Conservation (phyloP, 306 rosid species). For the Begonia masoniana region DNA sequence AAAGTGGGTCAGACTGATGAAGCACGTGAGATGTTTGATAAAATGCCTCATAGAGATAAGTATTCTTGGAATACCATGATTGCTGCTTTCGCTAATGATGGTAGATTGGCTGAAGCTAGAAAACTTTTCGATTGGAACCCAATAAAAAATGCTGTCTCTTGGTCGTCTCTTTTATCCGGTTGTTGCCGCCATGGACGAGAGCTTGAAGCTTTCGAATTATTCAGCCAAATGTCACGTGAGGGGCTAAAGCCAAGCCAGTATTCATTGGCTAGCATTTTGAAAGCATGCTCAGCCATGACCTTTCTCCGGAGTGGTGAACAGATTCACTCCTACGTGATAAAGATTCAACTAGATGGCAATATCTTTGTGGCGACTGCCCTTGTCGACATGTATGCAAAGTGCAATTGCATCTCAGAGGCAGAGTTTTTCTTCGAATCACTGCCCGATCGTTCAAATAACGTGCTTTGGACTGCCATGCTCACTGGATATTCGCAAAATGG, state of each 20-base stretch:
- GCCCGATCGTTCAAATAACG: constrained; percentile 42
- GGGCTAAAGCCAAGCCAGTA: constrained; percentile 55
- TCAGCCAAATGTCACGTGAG: constrained; percentile 50
- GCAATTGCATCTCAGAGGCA: constrained; percentile 50
- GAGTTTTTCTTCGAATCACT: constrained; percentile 43
- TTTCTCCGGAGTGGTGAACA: constrained; percentile 47
- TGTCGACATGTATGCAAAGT: constrained; percentile 85
- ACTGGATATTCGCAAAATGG: constrained; percentile 85
- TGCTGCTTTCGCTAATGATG: constrained; percentile 46
- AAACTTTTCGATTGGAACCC: constrained; percentile 39
- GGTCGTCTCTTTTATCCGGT: constrained; percentile 80
- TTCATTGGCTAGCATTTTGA: constrained; percentile 61
- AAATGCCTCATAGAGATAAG: constrained; percentile 52
- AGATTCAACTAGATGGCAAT: constrained; percentile 36
- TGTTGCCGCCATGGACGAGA: constrained; percentile 39
- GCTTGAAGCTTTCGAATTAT: constrained; percentile 51
- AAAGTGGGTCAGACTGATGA: constrained; percentile 43
- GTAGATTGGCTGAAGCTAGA: constrained; percentile 53
- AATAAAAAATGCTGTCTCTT: constrained; percentile 39
- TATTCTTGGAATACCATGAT: constrained; percentile 76
- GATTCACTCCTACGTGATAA: constrained; percentile 57
- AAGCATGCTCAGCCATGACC: constrained; percentile 50
- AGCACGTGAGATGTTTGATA: constrained; percentile 64
- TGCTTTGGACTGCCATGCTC: constrained; percentile 76
- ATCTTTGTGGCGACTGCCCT: constrained; percentile 60